Conservation (phyloP, 2,329 filamentous ascomycete genomes). For the Sphaerulina populicola region DNA sequence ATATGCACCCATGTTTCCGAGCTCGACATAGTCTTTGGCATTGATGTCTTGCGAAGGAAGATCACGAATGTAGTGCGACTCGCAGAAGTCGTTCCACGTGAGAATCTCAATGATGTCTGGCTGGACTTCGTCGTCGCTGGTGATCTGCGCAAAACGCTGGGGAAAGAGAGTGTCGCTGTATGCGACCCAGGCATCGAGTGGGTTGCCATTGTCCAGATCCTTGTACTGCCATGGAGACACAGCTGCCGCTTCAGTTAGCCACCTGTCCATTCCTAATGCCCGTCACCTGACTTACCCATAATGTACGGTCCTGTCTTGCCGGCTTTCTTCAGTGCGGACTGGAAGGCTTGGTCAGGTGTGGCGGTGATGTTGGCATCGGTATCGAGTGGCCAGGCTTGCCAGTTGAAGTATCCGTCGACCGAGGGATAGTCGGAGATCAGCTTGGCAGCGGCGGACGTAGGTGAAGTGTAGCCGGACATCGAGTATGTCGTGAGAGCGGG, state of each 20-base stretch:
- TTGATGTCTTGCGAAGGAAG: conserved; percentile 27
- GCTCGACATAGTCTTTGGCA: conserved; percentile 29
- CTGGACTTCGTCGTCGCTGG: conserved; percentile 25
- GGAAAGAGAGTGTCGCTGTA: conserved; percentile 35
- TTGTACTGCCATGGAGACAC: conserved; percentile 38
- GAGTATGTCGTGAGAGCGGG: conserved; percentile 32
- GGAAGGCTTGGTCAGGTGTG: conserved; percentile 31
- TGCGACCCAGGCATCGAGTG: conserved; percentile 32
- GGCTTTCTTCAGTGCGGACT: conserved; percentile 29
- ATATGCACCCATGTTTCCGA: conserved; percentile 31
- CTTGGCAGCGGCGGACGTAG: conserved; percentile 21
- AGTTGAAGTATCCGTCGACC: conserved; percentile 35
- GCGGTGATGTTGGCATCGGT: conserved; percentile 28
- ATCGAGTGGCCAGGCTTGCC: conserved; percentile 36
- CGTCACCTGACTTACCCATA: conserved; percentile 30
- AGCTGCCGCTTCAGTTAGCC: conserved; percentile 26
- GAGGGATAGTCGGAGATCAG: conserved; percentile 30
- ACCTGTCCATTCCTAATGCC: conserved; percentile 19
- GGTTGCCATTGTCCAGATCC: conserved; percentile 33
- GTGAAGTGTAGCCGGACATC: conserved; percentile 25
- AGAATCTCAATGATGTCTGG: conserved; percentile 36
- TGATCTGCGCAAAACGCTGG: conserved; percentile 28
- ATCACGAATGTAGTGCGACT: conserved; percentile 36
- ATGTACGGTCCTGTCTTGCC: conserved; percentile 34
- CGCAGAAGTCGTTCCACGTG: conserved; percentile 36